These are phyloP conservation scores for Cadophora gregata DNA, from an alignment of 2,329 filamentous ascomycete genomes.

Conservation along the genomic window DNA sequence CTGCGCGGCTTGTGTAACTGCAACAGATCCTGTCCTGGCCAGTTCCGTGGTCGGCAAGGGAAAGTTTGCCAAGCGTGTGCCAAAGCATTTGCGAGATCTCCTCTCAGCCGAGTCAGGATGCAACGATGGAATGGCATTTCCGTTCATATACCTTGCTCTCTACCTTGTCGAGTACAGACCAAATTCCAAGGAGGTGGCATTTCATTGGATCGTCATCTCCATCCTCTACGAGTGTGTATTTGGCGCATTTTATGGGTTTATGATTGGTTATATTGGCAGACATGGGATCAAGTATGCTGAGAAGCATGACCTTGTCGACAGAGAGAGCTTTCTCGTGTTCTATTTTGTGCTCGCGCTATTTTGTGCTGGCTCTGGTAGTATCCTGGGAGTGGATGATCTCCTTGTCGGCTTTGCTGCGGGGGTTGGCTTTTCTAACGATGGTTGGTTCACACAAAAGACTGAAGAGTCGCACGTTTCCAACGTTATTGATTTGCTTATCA, in stretches of 20 bases:
- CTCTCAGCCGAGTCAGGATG: constrained; percentile 96
- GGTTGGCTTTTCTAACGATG: constrained; percentile 99
- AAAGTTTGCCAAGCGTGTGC: constrained; percentile 96
- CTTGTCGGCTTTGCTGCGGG: constrained; percentile 94
- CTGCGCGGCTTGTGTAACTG: constrained; percentile 91
- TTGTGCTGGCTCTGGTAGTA: constrained; percentile 87
- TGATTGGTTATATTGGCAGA: constrained; percentile 86
- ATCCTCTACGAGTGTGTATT: constrained; percentile 96
- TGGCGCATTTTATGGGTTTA: constrained; percentile 85
- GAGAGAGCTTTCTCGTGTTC: constrained; percentile 97
- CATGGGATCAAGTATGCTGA: constrained; percentile 91
- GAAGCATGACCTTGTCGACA: constrained; percentile 83
- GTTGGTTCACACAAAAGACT: constrained; percentile 98
- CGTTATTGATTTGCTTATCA: constrained; percentile 96
- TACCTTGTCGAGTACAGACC: constrained; percentile 86
- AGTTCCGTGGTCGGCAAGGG: constrained; percentile 98
- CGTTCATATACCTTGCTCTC: constrained; percentile 90
- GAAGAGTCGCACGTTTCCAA: constrained; percentile 99
- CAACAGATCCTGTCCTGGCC: constrained; percentile 94
- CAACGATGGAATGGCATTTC: constrained; percentile 99
- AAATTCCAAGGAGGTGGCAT: constrained; percentile 70
- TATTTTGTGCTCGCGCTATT: constrained; percentile 98
- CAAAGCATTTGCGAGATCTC: constrained; percentile 94
- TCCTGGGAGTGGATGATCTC: constrained; percentile 90
- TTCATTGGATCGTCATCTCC: constrained; percentile 88